Evolutionary conservation across 208 protist species (phyloP), one percentile per base, ranked within the genome.

Genomic region (Ichthyophonus hoferi): DNA sequence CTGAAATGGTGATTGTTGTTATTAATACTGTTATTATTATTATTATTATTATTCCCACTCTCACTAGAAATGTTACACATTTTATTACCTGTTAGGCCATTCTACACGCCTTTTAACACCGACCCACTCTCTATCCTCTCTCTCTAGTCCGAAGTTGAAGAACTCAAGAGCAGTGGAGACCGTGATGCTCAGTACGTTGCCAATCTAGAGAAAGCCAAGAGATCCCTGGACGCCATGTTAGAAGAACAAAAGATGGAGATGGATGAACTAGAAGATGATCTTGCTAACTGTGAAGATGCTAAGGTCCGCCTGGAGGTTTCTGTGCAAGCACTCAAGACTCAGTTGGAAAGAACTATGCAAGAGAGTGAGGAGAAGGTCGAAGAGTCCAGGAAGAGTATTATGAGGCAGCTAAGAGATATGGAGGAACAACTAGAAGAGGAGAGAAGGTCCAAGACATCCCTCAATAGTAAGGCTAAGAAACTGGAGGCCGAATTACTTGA

Each of bases 241-340:
- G 40, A 90, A 42, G 85, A 90, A 58, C 24, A 58, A 58, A 58
- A 89, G 40, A 78, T 41, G 12, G 81, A 91, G 81, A 42, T 91
- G 14, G 58, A 89, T 40, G 90, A 91, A 58, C 81, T 92, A 0
- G 83, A 92, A 58, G 90, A 89, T 40, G 90, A 90, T 42, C 82
- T 86, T 31, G 33, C 39, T 34, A 38, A 33, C 0, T 31, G 42
- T n/a, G 83, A 90, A 76, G 81, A 92, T 24, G 79, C 40, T 38
- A 90, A 90, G 86, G 83, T 88, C 7, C 87, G 87, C 41, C 1
- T 88, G 12, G 82, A 90, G 42, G 87, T 90, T 12, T 88, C 85
- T 24, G 24, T 85, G 33, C 81, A 85, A 35, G 81, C 81, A 7
- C 24, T 38, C 58, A 88, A 91, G 79, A 31, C 34, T 17, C 50